Base-by-base conservation (phyloP, 805 yeast species). In the Cyberlindnera misumaiensis region DNA sequence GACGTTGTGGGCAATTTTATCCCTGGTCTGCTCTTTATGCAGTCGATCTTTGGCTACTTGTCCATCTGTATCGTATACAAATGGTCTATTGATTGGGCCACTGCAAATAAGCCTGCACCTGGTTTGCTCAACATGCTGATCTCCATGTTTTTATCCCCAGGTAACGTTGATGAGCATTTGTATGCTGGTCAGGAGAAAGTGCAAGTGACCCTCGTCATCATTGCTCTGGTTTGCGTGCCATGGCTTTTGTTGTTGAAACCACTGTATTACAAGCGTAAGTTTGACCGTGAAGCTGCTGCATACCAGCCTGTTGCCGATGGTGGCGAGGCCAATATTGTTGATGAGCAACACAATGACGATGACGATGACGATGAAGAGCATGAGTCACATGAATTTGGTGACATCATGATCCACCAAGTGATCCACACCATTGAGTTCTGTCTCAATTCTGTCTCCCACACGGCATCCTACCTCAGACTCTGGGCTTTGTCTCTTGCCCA, bases 401-500 rank as follows among this genome's bases (percentile, higher is more conserved):
- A 93, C 55, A 77, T 93, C 28, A 83, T 93, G 83, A 93, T 93
- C 52, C 97, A 93, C 62, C 99, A 93, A 65, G 96, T 93, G 17
- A 93, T 93, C 52, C 97, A 93, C 63, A 93, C 99, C 5, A 93
- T 93, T 61, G 99, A 93, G 69, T 93, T 93, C 65, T 93, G 99
- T 59, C 72, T 93, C 58, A 94, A 94, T 64, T 84, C 96, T 68
- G 96, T 93, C 26, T 87, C 96, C 11, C 99, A 93, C 62, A 93
- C 99, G 2, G 99, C 99, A 0, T 93, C 97, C 0, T 93, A 93
- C 58, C 72, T 93, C 51, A 84, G 99, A 63, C 68, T 93, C 47
- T 93, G 99, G 99, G 99, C 99, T 2, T 70, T 93, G 51, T 93
- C 97, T 1, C 75, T 93, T 46, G 99, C 99, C 0, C 99, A 93